phyloP scores from a whole-genome alignment of 768 basidiomycete genomes.

The Hortiboletus flavorubellus region DNA sequence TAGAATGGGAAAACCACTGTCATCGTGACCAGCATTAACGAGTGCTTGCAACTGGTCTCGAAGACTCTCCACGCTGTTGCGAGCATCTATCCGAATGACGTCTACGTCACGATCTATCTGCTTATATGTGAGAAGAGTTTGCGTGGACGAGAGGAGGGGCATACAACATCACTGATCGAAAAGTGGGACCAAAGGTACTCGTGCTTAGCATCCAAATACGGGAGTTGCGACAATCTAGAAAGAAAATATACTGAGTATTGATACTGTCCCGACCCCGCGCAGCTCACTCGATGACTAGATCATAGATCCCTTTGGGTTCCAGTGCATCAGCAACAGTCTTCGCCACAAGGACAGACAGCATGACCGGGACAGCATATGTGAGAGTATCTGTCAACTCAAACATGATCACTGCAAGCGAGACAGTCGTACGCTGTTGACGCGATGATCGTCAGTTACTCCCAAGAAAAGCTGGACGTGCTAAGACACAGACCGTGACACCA shows the following conservation, averaged over 20 bases:
- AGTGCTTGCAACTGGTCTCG: slow-evolving; percentile 63
- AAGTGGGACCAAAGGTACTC: slow-evolving; percentile 84
- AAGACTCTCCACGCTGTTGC: slow-evolving; percentile 76
- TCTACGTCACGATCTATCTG: slow-evolving; percentile 69
- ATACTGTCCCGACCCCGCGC: background rate
- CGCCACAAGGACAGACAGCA: slow-evolving; percentile 77
- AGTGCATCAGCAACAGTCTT: slow-evolving; percentile 34
- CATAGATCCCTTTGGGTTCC: slow-evolving; percentile 89
- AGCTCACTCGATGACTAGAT: slow-evolving; percentile 81
- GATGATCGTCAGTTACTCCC: slow-evolving; percentile 6
- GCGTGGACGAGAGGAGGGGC: slow-evolving; percentile 25
- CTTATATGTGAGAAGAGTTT: background rate
- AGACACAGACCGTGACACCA: slow-evolving; percentile 74
- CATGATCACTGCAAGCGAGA: slow-evolving; percentile 94
- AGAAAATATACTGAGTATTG: background rate
- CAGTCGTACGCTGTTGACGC: slow-evolving; percentile 66
- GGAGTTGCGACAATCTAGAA: slow-evolving; percentile 71
- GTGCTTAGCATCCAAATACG: slow-evolving; percentile 88
- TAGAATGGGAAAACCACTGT: slow-evolving; percentile 87
- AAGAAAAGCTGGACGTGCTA: background rate
- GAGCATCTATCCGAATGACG: slow-evolving; percentile 64
- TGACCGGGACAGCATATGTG: slow-evolving; percentile 88
- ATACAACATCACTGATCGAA: slow-evolving; percentile 74
- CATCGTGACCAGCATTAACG: slow-evolving; percentile 58
- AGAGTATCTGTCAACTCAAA: slow-evolving; percentile 93